These are phyloP conservation scores for Zygosaccharomyces sapae DNA, from an alignment of 1,139 yeast genomes.

Conservation along the genomic window DNA sequence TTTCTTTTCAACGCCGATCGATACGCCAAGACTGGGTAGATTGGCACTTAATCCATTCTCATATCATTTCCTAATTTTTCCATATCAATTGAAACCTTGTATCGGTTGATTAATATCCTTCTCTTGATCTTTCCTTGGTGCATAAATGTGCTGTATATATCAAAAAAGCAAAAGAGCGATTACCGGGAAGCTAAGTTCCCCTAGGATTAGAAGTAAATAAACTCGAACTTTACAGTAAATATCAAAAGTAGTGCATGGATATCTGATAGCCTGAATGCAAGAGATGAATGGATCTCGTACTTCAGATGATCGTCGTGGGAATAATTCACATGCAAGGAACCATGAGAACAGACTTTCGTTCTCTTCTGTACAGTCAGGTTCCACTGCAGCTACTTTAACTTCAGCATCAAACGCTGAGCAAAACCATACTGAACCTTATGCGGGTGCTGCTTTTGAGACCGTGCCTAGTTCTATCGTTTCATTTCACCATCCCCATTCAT, in stretches of 20 bases:
- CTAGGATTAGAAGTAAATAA: neutral
- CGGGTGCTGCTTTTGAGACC: slow-evolving; percentile 86
- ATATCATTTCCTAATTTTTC: no score
- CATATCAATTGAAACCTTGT: no score
- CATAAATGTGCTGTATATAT: neutral
- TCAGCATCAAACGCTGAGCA: slow-evolving; percentile 34
- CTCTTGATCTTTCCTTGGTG: neutral
- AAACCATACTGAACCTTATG: slow-evolving; percentile 60
- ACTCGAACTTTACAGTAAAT: neutral
- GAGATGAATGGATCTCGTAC: slow-evolving; percentile 1
- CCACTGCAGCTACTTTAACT: slow-evolving; percentile 34
- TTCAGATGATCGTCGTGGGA: slow-evolving; percentile 1
- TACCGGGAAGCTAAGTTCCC: neutral
- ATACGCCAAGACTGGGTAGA: no score
- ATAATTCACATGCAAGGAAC: neutral
- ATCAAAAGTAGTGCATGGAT: neutral
- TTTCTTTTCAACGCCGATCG: no score
- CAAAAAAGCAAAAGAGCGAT: neutral
- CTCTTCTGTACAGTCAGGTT: slow-evolving; percentile 31
- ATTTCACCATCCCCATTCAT: slow-evolving; percentile 61
- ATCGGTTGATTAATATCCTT: no score
- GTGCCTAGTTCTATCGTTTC: slow-evolving; percentile 88
- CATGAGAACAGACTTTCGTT: slow-evolving; percentile 23
- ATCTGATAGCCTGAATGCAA: neutral
- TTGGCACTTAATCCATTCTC: no score